These are phyloP conservation scores for Pseudogymnoascus pannorum DNA, from an alignment of 2,329 filamentous ascomycete species.

Conservation along the genomic window DNA sequence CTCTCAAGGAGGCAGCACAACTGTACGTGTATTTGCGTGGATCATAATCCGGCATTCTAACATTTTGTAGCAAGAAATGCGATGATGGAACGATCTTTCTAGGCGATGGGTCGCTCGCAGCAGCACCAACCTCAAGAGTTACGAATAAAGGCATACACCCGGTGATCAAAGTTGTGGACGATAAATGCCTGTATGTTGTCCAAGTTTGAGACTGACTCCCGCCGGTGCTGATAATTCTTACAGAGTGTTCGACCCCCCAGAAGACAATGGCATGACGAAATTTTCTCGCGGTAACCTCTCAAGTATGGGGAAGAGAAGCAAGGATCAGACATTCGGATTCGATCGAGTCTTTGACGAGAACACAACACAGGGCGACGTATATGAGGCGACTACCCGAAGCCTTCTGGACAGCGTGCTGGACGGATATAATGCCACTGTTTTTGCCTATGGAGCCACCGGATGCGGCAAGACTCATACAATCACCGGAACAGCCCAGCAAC, in stretches of 20 bases:
- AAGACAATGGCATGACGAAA: constrained; percentile 84
- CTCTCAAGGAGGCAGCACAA: constrained; percentile 90
- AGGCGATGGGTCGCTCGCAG: constrained; percentile 94
- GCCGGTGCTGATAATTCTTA: constrained; percentile 13
- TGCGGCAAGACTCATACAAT: constrained; percentile 99
- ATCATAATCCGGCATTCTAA: constrained; percentile 15
- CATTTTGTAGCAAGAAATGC: constrained; percentile 35
- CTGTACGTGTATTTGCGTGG: constrained; percentile 43
- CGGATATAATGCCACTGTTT: constrained; percentile 97
- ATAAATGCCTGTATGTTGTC: constrained; percentile 77
- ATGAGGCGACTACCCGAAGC: constrained; percentile 81
- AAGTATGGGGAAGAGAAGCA: constrained; percentile 76
- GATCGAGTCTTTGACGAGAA: constrained; percentile 97
- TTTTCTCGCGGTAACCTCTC: constrained; percentile 77
- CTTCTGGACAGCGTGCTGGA: constrained; percentile 94
- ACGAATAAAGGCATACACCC: constrained; percentile 79
- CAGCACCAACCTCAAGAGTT: constrained; percentile 74
- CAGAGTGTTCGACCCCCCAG: constrained; percentile 94
- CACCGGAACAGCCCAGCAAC: constrained; percentile 81
- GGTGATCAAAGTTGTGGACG: constrained; percentile 94
- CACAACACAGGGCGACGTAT: constrained; percentile 84
- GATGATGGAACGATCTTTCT: constrained; percentile 89
- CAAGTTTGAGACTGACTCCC: not conserved
- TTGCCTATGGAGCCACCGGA: constrained; percentile 94
- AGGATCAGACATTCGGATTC: constrained; percentile 96